Evolutionary conservation across 1,139 yeast genomes (phyloP).

Genomic region (Williopsis jadinii): DNA sequence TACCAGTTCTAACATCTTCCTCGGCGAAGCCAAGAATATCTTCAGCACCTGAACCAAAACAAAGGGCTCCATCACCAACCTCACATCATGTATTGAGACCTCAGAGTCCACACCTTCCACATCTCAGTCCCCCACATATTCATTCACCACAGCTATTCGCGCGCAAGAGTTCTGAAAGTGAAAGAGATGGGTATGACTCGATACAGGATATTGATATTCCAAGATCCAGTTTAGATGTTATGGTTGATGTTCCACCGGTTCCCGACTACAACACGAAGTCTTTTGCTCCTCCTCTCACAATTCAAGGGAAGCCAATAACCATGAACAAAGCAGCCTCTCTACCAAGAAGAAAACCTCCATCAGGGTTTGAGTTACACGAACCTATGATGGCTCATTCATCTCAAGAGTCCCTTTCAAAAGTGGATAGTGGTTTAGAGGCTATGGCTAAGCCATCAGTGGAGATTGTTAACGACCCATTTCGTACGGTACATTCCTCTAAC

Average conservation of each 20-base stretch:
- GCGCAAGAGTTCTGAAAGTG: neutral
- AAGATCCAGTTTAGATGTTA: constrained; percentile 9
- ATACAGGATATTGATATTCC: constrained; percentile 4
- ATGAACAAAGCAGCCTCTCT: constrained; percentile 11
- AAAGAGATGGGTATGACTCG: neutral
- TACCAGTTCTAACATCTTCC: neutral
- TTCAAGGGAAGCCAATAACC: constrained; percentile 20
- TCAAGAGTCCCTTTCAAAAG: neutral
- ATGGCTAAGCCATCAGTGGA: constrained; percentile 1
- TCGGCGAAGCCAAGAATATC: neutral
- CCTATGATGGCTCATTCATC: neutral
- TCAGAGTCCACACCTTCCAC: neutral
- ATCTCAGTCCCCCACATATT: neutral
- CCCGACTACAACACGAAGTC: constrained; percentile 19
- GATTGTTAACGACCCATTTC: neutral
- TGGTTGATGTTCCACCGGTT: constrained; percentile 17
- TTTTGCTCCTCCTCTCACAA: constrained; percentile 21
- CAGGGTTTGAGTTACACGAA: neutral
- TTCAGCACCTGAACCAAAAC: neutral
- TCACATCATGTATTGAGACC: neutral
- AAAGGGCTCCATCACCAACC: neutral
- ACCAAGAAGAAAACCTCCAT: constrained; percentile 21
- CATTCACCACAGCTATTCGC: neutral
- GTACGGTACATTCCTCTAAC: too few species aligned
- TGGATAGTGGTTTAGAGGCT: constrained; percentile 1